Conservation (phyloP, 176 grass and related monocot species). For the Bromus sterilis region DNA sequence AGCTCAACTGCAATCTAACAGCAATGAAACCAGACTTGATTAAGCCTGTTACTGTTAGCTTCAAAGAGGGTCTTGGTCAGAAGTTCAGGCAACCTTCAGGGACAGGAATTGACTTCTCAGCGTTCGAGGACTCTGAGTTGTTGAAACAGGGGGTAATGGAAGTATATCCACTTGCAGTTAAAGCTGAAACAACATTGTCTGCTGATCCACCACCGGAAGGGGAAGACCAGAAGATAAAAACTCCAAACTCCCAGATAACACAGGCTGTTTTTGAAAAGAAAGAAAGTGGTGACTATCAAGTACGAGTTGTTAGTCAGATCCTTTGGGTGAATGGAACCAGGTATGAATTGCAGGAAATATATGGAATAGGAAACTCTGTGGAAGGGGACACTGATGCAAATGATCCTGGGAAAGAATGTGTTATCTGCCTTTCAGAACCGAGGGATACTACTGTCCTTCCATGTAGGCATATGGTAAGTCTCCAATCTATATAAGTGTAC, state of each 20-base stretch:
- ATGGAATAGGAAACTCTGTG: conserved; percentile 93
- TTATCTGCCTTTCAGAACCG: conserved; percentile 94
- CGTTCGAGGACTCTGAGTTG: conserved; percentile 64
- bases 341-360: conserved; percentile 96
- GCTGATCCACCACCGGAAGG: conserved; percentile 33
- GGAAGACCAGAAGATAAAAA: conserved; percentile 45
- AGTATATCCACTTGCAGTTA: conserved; percentile 82
- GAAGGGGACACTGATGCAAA: conserved; percentile 75
- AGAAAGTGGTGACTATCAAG: conserved; percentile 65
- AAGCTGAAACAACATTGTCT: conserved; percentile 72
- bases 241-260: conserved; percentile 88
- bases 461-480: conserved; percentile 95
- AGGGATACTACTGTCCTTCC: conserved; percentile 97
- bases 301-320: conserved; percentile 84
- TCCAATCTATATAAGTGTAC: neutral
- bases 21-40: conserved; percentile 56
- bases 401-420: conserved; percentile 97
- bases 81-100: conserved; percentile 92
- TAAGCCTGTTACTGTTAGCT: conserved; percentile 70
- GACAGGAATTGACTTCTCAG: conserved; percentile 78
- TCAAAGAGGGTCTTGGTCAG: conserved; percentile 88
- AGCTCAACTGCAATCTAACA: conserved; percentile 58
- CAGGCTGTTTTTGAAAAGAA: conserved; percentile 93
- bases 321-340: conserved; percentile 83
- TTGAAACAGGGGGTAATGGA: conserved; percentile 54